Percentiles rank a stretch among this genome's conserved stretches.
phyloP scores from a whole-genome alignment of 129 eudicot genomes.

The Lonicera japonica region DNA sequence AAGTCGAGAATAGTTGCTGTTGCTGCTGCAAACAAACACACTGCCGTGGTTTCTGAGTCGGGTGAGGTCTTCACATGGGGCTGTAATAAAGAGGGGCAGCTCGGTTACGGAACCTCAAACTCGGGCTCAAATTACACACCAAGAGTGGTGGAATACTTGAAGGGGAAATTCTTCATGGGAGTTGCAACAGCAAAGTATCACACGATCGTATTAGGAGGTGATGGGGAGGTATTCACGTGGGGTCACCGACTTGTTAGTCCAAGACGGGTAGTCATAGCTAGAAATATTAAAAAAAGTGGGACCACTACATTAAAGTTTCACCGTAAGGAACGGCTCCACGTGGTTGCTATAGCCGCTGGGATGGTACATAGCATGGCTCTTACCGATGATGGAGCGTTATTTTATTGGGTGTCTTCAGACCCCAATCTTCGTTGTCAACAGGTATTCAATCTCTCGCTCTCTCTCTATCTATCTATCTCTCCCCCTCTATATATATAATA shows the following conservation, averaged over 20 bases:
- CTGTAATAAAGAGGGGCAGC: conserved; percentile 97
- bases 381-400: conserved; percentile 88
- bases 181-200: conserved; percentile 92
- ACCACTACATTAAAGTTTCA: conserved; percentile 62
- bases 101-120: conserved; percentile 97
- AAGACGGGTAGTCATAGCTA: conserved; percentile 71
- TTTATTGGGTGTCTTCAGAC: conserved; percentile 90
- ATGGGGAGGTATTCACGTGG: conserved; percentile 99
- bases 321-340: conserved; percentile 71
- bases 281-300: conserved; percentile 68
- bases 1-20: conserved; percentile 79
- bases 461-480: too few species aligned
- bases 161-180: conserved; percentile 58
- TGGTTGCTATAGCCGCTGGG: conserved; percentile 83
- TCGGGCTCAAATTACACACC: conserved; percentile 90
- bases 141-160: conserved; percentile 78
- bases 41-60: conserved; percentile 81
- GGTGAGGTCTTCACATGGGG: conserved; percentile 99
- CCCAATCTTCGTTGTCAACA: conserved; percentile 79
- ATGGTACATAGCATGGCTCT: conserved; percentile 86
- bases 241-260: conserved; percentile 99
- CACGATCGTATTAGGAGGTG: conserved; percentile 84
- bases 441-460: too few species aligned
- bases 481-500: too few species aligned
- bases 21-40: conserved; percentile 97